Conservation (phyloP, 495 filamentous ascomycete genomes). For the Amniculicola lignicola region DNA sequence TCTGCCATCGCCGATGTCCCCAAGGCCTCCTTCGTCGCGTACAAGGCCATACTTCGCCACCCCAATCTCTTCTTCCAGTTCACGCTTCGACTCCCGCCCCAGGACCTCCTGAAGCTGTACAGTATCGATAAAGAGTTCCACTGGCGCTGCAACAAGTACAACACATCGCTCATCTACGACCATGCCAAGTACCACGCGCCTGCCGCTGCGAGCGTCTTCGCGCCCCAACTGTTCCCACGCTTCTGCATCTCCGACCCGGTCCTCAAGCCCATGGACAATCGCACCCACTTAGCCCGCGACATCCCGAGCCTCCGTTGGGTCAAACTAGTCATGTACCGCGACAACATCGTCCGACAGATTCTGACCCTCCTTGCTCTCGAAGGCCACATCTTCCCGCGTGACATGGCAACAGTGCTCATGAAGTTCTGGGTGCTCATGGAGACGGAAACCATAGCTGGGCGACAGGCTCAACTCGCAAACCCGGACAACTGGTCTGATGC, state of each 20-base stretch:
- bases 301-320: conserved; percentile 54
- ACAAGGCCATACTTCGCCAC: conserved; percentile 48
- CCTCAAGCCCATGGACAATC: conserved; percentile 27
- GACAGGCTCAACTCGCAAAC: conserved; percentile 52
- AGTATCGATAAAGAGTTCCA: conserved; percentile 57
- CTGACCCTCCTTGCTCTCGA: conserved; percentile 49
- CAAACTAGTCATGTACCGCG: conserved; percentile 51
- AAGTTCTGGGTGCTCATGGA: conserved; percentile 70
- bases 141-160: conserved; percentile 47
- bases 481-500: conserved; percentile 47
- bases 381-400: conserved; percentile 52
- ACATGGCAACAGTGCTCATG: conserved; percentile 45
- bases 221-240: conserved; percentile 48
- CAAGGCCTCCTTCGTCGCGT: conserved; percentile 2
- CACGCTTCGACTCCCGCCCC: conserved; percentile 48
- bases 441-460: conserved; percentile 48
- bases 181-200: conserved; percentile 46
- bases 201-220: conserved; percentile 50
- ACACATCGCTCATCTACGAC: conserved; percentile 44
- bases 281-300: conserved; percentile 32
- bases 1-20: neutral
- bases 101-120: conserved; percentile 56
- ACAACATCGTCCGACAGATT: conserved; percentile 53
- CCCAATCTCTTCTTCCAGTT: conserved; percentile 52
- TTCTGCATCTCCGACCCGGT: conserved; percentile 53